Conservation (phyloP, 352 stramenopile genomes). For the Phytophthora citricola region DNA sequence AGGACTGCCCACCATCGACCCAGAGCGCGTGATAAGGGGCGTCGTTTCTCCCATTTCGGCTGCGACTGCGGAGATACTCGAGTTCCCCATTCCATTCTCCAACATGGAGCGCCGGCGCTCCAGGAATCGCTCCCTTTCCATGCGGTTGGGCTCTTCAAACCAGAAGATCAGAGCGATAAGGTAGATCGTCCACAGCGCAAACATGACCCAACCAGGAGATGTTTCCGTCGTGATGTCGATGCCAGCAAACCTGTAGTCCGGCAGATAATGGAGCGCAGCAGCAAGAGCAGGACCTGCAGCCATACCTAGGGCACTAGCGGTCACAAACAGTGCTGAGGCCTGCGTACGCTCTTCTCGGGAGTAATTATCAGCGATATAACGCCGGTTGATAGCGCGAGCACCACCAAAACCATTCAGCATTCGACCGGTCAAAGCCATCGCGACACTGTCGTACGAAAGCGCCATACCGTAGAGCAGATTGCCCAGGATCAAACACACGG, state of each 20-base stretch:
- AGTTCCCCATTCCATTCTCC: slow-evolving; percentile 45
- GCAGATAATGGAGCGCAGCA: slow-evolving; percentile 72
- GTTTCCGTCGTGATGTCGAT: slow-evolving; percentile 89
- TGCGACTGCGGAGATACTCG: slow-evolving; percentile 19
- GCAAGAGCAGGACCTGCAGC: slow-evolving; percentile 87
- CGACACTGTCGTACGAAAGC: slow-evolving; percentile 79
- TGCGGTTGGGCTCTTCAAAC: slow-evolving; percentile 74
- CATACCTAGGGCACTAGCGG: slow-evolving; percentile 92
- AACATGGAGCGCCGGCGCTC: slow-evolving; percentile 56
- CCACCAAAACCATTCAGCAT: slow-evolving; percentile 94
- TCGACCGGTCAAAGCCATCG: slow-evolving; percentile 90
- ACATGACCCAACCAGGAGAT: slow-evolving; percentile 92
- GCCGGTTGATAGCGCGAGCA: slow-evolving; percentile 91
- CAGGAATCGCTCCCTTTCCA: slow-evolving; percentile 55
- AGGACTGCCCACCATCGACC: slow-evolving; percentile 18
- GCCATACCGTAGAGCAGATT: slow-evolving; percentile 91
- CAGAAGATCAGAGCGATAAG: slow-evolving; percentile 57
- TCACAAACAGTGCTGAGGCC: slow-evolving; percentile 93
- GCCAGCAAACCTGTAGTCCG: slow-evolving; percentile 66
- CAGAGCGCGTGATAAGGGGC: slow-evolving; percentile 40
- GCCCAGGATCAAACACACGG: slow-evolving; percentile 80
- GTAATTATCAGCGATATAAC: slow-evolving; percentile 92
- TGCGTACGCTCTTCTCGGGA: slow-evolving; percentile 90
- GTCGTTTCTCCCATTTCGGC: slow-evolving; percentile 45
- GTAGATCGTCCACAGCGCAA: slow-evolving; percentile 73